A percentile compares a stretch with the other conserved stretches of the same genome.
phyloP scores from a whole-genome alignment of 2,329 filamentous ascomycete species.

The Colletotrichum sp. region DNA sequence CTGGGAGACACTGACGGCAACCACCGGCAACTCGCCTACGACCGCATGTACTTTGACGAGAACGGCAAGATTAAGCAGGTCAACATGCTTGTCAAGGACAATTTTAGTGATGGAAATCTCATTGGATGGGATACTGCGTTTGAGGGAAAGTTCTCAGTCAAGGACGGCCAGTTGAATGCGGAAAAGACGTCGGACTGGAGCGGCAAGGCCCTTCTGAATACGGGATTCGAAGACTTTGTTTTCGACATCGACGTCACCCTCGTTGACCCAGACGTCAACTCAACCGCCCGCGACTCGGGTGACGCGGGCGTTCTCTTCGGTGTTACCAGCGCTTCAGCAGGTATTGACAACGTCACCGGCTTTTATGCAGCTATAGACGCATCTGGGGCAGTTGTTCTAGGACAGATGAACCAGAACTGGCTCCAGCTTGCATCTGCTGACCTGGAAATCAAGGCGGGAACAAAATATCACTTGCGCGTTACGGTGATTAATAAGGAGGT shows the following conservation, averaged over 20 bases:
- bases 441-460: neutral
- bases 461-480: constrained; percentile 28
- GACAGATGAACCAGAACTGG: constrained; percentile 22
- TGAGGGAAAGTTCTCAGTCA: constrained; percentile 29
- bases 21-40: constrained; percentile 51
- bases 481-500: constrained; percentile 28
- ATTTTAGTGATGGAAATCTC: constrained; percentile 44
- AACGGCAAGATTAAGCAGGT: constrained; percentile 47
- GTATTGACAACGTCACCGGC: constrained; percentile 16
- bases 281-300: constrained; percentile 9
- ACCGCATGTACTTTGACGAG: constrained; percentile 51
- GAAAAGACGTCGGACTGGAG: neutral
- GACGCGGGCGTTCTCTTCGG: constrained; percentile 42
- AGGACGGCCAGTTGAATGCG: constrained; percentile 28
- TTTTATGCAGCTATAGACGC: constrained; percentile 37
- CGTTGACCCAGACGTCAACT: neutral
- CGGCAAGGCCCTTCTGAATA: constrained; percentile 37
- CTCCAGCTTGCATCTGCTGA: constrained; percentile 12
- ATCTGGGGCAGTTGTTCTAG: constrained; percentile 28
- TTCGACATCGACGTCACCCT: constrained; percentile 34
- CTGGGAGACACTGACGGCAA: constrained; percentile 49
- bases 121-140: constrained; percentile 38
- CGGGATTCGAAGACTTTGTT: constrained; percentile 38
- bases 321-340: constrained; percentile 24
- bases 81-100: constrained; percentile 48